Conservation (phyloP, 1,284 basidiomycete genomes). For the Cryptococcus depauperatus region DNA sequence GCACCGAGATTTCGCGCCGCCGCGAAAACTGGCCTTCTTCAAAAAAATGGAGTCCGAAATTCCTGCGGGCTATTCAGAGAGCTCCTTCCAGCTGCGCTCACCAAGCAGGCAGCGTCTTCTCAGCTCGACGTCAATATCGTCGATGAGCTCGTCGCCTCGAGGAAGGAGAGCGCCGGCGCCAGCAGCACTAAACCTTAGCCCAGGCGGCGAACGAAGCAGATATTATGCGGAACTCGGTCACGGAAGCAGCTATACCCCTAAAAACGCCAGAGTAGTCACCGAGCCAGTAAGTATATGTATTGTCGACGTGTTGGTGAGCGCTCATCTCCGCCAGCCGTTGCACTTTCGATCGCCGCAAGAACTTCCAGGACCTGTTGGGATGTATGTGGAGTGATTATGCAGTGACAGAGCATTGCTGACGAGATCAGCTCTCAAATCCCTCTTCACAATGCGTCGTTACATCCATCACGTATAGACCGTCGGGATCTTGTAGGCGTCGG, state of each 20-base stretch:
- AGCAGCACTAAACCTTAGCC: constrained; percentile 33
- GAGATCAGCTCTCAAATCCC: constrained; percentile 16
- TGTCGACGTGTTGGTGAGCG: not conserved
- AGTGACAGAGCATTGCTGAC: constrained; percentile 6
- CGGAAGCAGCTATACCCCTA: not conserved
- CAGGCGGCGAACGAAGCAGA: constrained; percentile 13
- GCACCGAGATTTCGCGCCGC: too few species aligned
- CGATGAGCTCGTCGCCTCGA: constrained; percentile 21
- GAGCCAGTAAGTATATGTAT: constrained; percentile 11
- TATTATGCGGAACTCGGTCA: constrained; percentile 8
- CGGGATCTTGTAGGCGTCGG: constrained; percentile 85
- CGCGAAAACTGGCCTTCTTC: too few species aligned
- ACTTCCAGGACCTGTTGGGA: too few species aligned
- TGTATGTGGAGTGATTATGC: not conserved
- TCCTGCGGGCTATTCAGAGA: too few species aligned
- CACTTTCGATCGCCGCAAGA: too few species aligned
- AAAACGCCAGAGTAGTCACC: constrained; percentile 8
- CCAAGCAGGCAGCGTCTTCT: constrained; percentile 4
- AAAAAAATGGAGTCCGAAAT: too few species aligned
- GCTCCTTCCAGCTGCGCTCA: not conserved
- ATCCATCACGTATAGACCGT: constrained; percentile 77
- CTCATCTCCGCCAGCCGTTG: not conserved
- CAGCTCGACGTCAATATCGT: constrained; percentile 17
- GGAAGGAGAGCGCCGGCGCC: constrained; percentile 34
- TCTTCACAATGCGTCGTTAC: constrained; percentile 29